These are phyloP conservation scores for Pulveroboletus ravenelii DNA, from an alignment of 768 basidiomycete species.

Conservation along the genomic window DNA sequence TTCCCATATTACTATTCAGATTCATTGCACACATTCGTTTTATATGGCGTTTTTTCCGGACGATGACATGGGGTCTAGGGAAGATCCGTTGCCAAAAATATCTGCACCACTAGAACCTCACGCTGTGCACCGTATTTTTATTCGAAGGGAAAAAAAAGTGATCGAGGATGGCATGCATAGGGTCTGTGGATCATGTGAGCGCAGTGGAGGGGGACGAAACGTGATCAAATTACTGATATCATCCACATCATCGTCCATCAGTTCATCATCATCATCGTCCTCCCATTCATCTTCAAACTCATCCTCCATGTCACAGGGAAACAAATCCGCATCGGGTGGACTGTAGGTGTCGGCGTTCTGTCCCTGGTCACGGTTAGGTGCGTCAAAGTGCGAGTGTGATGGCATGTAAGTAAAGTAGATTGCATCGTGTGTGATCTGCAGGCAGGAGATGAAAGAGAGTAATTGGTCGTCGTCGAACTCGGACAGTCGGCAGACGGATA, in stretches of 20 bases:
- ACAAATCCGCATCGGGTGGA: not conserved
- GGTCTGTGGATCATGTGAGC: slow-evolving; percentile 12
- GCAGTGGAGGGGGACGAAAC: not conserved
- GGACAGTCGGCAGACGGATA: slow-evolving; percentile 21
- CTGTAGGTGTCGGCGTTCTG: not conserved
- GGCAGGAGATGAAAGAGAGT: slow-evolving; percentile 39
- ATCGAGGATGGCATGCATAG: slow-evolving; percentile 13
- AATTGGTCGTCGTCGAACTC: slow-evolving; percentile 13
- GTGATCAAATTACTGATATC: slow-evolving; percentile 2
- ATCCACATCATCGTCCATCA: not conserved
- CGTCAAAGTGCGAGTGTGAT: not conserved
- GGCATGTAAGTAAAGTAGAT: slow-evolving; percentile 41
- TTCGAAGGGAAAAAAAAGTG: slow-evolving; percentile 18
- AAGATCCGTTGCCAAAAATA: not conserved
- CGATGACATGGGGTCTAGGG: not conserved
- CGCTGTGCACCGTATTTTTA: slow-evolving; percentile 23
- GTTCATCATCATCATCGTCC: slow-evolving; percentile 15
- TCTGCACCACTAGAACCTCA: slow-evolving; percentile 18
- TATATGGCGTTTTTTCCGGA: not conserved
- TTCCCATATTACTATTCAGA: not conserved
- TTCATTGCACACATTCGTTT: not conserved
- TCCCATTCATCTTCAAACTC: slow-evolving; percentile 12
- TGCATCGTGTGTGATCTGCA: slow-evolving; percentile 52
- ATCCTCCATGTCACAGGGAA: slow-evolving; percentile 12
- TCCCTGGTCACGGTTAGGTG: not conserved